These are phyloP conservation scores for Primulina eburnea DNA, from an alignment of 257 asterid genomes.

Conservation along the genomic window DNA sequence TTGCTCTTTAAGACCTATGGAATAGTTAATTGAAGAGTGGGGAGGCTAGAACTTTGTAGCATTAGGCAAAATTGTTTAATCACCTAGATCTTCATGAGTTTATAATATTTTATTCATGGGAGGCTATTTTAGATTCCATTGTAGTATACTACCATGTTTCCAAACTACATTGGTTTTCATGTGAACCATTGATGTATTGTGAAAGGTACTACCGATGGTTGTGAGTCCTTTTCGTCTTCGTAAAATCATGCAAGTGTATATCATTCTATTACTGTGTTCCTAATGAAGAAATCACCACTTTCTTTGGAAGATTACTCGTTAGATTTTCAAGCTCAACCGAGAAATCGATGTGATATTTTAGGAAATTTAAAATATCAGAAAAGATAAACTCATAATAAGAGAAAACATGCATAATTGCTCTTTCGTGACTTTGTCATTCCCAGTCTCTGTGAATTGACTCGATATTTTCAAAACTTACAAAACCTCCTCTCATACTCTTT, in stretches of 20 bases:
- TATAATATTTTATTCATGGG: not conserved
- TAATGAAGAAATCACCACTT: not conserved
- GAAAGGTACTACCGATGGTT: not conserved
- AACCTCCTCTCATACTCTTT: not conserved
- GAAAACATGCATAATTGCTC: too few relatives aligned
- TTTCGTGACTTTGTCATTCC: not conserved
- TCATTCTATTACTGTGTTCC: constrained; percentile 1
- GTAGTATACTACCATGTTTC: not conserved
- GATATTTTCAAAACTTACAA: not conserved
- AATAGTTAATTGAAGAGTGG: too few relatives aligned
- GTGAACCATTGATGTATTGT: constrained; percentile 6
- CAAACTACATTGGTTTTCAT: not conserved
- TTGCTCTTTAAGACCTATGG: too few relatives aligned
- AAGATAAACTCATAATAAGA: too few relatives aligned
- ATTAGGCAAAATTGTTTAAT: constrained; percentile 9
- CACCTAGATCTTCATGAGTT: constrained; percentile 8
- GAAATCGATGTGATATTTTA: too few relatives aligned
- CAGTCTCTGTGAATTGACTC: not conserved
- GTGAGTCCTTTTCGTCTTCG: constrained; percentile 16
- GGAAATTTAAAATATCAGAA: too few relatives aligned
- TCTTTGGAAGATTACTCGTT: not conserved
- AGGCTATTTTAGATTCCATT: not conserved
- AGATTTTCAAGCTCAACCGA: too few relatives aligned
- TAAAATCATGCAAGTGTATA: constrained; percentile 10
- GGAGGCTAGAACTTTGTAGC: not conserved